Percentiles rank a stretch among this genome's conserved stretches.
phyloP scores from a whole-genome alignment of 2,329 filamentous ascomycete genomes.

The Cercospora beticola region DNA sequence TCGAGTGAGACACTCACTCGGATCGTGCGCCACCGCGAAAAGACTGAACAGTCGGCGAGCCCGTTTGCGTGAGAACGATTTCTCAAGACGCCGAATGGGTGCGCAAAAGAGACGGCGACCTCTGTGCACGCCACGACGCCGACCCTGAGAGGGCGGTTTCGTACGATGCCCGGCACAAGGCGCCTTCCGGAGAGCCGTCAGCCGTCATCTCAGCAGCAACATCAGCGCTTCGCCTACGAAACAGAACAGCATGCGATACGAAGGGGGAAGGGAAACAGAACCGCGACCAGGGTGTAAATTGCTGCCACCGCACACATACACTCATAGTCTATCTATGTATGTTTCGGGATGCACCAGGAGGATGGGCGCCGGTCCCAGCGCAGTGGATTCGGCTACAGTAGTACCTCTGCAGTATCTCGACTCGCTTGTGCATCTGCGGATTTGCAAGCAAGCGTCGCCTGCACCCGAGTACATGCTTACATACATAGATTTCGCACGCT shows the following conservation, averaged over 20 bases:
- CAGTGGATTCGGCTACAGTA: background rate
- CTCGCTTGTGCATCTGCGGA: background rate
- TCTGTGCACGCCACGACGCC: background rate
- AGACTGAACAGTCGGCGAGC: background rate
- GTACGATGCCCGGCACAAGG: background rate
- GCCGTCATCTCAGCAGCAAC: background rate
- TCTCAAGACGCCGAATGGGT: background rate
- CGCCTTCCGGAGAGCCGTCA: background rate
- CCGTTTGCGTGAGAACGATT: no score
- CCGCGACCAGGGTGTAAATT: background rate
- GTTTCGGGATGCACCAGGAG: background rate
- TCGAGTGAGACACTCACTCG: background rate
- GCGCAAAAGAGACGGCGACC: background rate
- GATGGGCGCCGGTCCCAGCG: background rate
- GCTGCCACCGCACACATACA: background rate
- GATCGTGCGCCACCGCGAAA: background rate
- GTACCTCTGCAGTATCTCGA: constrained; percentile 1
- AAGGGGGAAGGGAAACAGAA: background rate
- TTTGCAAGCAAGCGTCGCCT: background rate
- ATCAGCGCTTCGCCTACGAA: background rate
- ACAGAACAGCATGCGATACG: constrained; percentile 6
- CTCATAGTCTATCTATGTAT: background rate
- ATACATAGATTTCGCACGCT: background rate
- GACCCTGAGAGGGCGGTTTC: background rate
- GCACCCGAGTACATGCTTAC: background rate